Conservation (phyloP, 2,329 filamentous ascomycete genomes). For the Fusarium clavum region DNA sequence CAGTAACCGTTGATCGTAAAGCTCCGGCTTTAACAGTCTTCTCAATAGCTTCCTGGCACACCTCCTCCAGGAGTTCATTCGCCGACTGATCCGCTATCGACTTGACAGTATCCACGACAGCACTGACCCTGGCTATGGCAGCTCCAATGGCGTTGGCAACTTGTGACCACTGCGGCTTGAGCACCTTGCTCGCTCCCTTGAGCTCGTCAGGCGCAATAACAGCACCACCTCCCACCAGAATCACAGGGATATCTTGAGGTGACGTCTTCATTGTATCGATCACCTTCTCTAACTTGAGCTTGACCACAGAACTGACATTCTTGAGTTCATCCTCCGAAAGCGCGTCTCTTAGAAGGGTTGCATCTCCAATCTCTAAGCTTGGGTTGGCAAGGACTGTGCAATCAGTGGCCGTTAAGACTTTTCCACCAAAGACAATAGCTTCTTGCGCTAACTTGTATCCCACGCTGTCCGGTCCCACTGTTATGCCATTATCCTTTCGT, state of each 20-base stretch:
- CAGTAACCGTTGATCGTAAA: constrained; percentile 54
- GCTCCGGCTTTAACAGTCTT: constrained; percentile 61
- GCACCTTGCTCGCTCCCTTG: constrained; percentile 65
- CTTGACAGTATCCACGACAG: constrained; percentile 63
- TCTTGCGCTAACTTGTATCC: constrained; percentile 67
- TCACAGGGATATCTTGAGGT: constrained; percentile 67
- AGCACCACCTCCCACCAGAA: constrained; percentile 73
- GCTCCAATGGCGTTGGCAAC: constrained; percentile 75
- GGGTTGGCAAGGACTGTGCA: constrained; percentile 54
- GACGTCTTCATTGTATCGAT: constrained; percentile 74
- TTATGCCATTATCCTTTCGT: constrained; percentile 52
- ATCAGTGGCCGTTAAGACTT: constrained; percentile 69
- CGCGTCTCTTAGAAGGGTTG: constrained; percentile 49
- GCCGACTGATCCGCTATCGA: constrained; percentile 58
- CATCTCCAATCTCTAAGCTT: constrained; percentile 56
- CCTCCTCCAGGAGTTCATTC: constrained; percentile 53
- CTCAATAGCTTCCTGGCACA: constrained; percentile 56
- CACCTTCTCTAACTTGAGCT: constrained; percentile 64
- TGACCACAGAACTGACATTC: constrained; percentile 56
- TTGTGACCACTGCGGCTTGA: constrained; percentile 67
- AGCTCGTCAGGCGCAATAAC: constrained; percentile 68
- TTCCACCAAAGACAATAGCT: constrained; percentile 67
- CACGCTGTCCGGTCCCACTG: constrained; percentile 71
- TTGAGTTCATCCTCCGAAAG: constrained; percentile 50
- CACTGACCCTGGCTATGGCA: constrained; percentile 70